Evolutionary conservation across 352 stramenopile species (phyloP), one percentile per base, ranked within the genome.

Genomic region (Globisporangium orthogonon): DNA sequence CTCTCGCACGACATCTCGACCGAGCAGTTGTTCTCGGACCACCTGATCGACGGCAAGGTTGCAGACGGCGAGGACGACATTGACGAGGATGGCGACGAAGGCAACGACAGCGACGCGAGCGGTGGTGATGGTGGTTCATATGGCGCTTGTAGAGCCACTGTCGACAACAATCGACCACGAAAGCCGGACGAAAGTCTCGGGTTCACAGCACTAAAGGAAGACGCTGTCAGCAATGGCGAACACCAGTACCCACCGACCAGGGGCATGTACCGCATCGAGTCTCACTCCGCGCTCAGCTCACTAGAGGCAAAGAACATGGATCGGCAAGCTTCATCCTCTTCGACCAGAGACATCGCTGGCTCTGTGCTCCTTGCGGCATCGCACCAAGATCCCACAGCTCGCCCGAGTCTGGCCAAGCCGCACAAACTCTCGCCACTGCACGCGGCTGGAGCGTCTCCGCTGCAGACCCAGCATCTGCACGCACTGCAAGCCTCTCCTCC

Each of bases 1-100:
- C 62, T 85, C 23, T 85, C 73, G 50, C 70, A 87, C 54, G 77
- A 87, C 45, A 87, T 87, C 43, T 86, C 77, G 31, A 87, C 74
- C 15, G 76, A 87, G 61, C 77, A 87, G 54, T 67, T 87, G 54
- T 73, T 87, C 51, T 74, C 66, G 4, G 77, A 87, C 30, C 66
- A 83, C 7, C 67, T 87, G 7, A 83, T 86, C 33, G 74, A 86
- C 55, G 73, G 67, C 51, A 83, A 85, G 60, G 74, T 87, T 17
- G 66, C 71, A 1, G 77, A 85, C 47, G 71, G 61, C 0, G 76
- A 81, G 10, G 74, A 81, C n/a, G 62, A 76, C 39, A 23, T 23
- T 23, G 23, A 23, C 23, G 23, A 23, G 23, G 72, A 74, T 15
- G 71, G 72, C 31, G 68, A 67, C n/a, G 69, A 70, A 28, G 66